A percentile compares a stretch with the other conserved stretches of the same genome.
Conservation (phyloP, 108 stramenopile genomes). For the Hondaea fermentalgiana region DNA sequence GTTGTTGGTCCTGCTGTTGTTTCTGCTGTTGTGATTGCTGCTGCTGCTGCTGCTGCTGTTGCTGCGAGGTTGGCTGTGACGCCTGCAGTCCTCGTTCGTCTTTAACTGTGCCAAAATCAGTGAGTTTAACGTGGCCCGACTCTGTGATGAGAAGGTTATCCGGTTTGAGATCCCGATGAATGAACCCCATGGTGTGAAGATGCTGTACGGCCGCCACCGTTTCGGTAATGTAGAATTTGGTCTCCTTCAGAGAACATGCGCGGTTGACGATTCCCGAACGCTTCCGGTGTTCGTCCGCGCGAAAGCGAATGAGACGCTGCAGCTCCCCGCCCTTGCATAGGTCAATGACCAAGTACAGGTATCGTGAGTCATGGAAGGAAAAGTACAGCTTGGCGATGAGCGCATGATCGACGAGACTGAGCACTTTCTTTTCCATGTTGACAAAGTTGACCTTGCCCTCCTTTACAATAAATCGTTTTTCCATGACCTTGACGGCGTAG, state of each 20-base stretch:
- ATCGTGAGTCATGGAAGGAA: conserved; percentile 29
- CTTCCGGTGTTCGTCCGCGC: neutral
- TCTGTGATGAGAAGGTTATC: conserved; percentile 33
- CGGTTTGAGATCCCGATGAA: conserved; percentile 54
- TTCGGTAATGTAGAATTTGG: conserved; percentile 26
- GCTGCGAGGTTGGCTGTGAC: too few relatives aligned
- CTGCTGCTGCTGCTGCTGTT: neutral
- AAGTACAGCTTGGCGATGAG: conserved; percentile 31
- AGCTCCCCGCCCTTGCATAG: conserved; percentile 24
- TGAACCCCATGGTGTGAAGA: conserved; percentile 48
- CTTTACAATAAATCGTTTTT: conserved; percentile 20
- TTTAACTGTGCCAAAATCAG: conserved; percentile 36
- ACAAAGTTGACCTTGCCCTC: conserved; percentile 12
- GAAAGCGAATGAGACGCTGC: neutral
- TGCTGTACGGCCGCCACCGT: conserved; percentile 27
- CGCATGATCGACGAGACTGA: conserved; percentile 14
- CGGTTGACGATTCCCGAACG: neutral
- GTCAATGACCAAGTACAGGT: conserved; percentile 36
- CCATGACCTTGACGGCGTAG: conserved; percentile 31
- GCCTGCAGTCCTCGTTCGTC: neutral
- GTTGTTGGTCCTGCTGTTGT: neutral
- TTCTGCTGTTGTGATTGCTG: neutral
- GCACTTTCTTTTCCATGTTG: conserved; percentile 27
- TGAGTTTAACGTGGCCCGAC: conserved; percentile 33
- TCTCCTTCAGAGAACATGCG: neutral